phyloP scores from a whole-genome alignment of 2,329 filamentous ascomycete genomes.

The Cladophialophora chaetospira region DNA sequence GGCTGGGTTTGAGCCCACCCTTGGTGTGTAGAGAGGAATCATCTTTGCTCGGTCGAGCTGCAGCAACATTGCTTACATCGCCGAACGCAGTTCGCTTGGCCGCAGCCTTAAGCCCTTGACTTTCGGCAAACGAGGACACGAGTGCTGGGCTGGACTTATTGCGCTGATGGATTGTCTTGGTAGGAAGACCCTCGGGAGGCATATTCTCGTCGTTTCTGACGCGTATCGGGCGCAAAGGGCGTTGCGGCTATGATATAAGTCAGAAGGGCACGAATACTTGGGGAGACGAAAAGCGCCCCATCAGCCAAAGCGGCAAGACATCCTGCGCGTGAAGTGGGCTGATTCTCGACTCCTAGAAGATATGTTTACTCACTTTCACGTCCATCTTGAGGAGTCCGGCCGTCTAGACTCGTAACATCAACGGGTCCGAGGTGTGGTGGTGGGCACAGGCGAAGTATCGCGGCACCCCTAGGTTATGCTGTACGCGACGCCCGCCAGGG shows the following conservation, averaged over 20 bases:
- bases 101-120: slow-evolving; percentile 61
- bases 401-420: background rate
- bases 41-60: slow-evolving; percentile 53
- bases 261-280: slow-evolving; percentile 24
- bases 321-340: background rate
- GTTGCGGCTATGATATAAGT: slow-evolving; percentile 62
- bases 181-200: slow-evolving; percentile 47
- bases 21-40: slow-evolving; percentile 57
- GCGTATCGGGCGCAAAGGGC: slow-evolving; percentile 61
- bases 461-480: slow-evolving; percentile 18
- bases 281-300: background rate
- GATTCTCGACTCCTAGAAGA: background rate
- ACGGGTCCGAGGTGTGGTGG: background rate
- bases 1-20: slow-evolving; percentile 42
- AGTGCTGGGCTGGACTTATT: slow-evolving; percentile 75
- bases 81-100: slow-evolving; percentile 78
- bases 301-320: background rate
- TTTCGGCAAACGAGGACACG: slow-evolving; percentile 54
- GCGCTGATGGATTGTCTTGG: slow-evolving; percentile 71
- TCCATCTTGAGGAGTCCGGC: slow-evolving; percentile 43
- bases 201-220: slow-evolving; percentile 71
- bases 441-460: background rate
- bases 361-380: slow-evolving; percentile 46
- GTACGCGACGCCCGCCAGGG: slow-evolving; percentile 11
- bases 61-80: slow-evolving; percentile 73